These are phyloP conservation scores for Elsinoe arachidis DNA, from an alignment of 2,329 filamentous ascomycete species.

Conservation along the genomic window DNA sequence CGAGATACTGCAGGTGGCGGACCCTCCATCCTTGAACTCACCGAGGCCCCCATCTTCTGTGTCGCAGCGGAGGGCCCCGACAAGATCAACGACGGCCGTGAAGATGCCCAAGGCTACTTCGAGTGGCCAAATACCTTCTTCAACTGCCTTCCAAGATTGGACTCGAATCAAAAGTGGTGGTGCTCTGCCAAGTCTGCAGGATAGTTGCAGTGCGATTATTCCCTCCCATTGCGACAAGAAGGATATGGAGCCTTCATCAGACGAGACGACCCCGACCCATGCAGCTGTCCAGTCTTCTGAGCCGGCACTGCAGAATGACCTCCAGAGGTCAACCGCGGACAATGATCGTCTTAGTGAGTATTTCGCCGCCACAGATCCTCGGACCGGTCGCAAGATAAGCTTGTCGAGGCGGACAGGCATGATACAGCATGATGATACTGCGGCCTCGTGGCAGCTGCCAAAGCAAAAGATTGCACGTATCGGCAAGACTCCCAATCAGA, in stretches of 20 bases:
- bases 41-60: neutral
- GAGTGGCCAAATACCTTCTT: neutral
- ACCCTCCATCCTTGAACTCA: neutral
- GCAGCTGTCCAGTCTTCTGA: no score
- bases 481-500: no score
- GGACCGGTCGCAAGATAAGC: neutral
- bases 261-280: no score
- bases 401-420: conserved; percentile 1
- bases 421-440: neutral
- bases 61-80: neutral
- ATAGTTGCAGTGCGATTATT: no score
- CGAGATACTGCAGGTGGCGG: neutral
- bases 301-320: neutral
- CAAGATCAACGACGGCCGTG: neutral
- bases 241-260: neutral
- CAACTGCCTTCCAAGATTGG: conserved; percentile 28
- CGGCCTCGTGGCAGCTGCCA: neutral
- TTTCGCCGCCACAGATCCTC: neutral
- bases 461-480: neutral
- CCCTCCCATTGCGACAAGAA: no score
- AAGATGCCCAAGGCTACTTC: neutral
- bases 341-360: neutral
- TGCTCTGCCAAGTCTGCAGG: conserved; percentile 25
- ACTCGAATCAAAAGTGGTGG: conserved; percentile 38
- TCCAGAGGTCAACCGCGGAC: neutral